A percentile compares a stretch with the other conserved stretches of the same genome.
These are phyloP conservation scores for Cylindrodendrum hubeiense DNA, from an alignment of 2,329 filamentous ascomycete genomes.

Conservation along the genomic window DNA sequence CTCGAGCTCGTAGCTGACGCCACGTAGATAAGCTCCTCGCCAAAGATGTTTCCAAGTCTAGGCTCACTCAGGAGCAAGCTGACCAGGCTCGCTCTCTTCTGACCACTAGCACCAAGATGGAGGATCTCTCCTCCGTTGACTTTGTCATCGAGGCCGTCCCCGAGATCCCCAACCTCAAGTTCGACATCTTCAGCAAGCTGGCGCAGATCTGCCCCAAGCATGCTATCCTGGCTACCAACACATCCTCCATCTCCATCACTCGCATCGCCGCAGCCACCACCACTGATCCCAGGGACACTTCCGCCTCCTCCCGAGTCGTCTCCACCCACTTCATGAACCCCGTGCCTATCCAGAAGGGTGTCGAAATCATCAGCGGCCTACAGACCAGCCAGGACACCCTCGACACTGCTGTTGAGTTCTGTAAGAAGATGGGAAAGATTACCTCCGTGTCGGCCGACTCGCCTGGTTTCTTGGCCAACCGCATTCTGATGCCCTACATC, in stretches of 20 bases:
- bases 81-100: conserved; percentile 79
- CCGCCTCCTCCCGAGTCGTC: conserved; percentile 87
- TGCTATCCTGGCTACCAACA: conserved; percentile 95
- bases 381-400: conserved; percentile 89
- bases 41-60: conserved; percentile 91
- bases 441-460: conserved; percentile 88
- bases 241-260: conserved; percentile 98
- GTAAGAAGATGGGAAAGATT: conserved; percentile 93
- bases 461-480: conserved; percentile 94
- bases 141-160: conserved; percentile 99
- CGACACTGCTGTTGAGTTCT: conserved; percentile 85
- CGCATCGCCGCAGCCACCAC: conserved; percentile 91
- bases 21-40: conserved; percentile 85
- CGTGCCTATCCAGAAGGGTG: conserved; percentile 94
- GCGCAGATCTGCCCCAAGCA: conserved; percentile 86
- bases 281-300: conserved; percentile 81
- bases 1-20: conserved; percentile 16
- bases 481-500: conserved; percentile 99
- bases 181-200: conserved; percentile 85
- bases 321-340: conserved; percentile 99
- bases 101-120: conserved; percentile 77
- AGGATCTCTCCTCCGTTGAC: conserved; percentile 84
- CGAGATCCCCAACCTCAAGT: conserved; percentile 89
- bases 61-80: conserved; percentile 85
- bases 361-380: conserved; percentile 95